Conservation (phyloP, 2,329 filamentous ascomycete genomes). For the Cladosporium phlei region DNA sequence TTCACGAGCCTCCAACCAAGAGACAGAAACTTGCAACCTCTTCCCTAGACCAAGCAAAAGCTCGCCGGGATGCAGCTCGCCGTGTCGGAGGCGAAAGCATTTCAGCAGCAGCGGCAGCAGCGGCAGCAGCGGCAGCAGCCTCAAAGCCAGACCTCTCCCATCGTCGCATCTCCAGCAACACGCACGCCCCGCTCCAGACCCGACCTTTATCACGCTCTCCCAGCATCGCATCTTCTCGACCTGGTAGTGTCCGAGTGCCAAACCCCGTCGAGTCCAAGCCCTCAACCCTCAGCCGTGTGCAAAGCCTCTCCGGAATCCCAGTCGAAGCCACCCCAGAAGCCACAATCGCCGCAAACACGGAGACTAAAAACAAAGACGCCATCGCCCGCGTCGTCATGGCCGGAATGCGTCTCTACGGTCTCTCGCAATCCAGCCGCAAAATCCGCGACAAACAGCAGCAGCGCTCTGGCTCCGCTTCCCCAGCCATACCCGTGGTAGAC, state of each 20-base stretch:
- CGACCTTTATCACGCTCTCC: conserved; percentile 28
- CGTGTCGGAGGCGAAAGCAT: conserved; percentile 41
- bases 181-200: conserved; percentile 21
- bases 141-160: conserved; percentile 29
- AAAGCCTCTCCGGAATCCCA: conserved; percentile 19
- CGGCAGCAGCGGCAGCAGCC: conserved; percentile 35
- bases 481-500: conserved; percentile 17
- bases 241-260: conserved; percentile 18
- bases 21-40: conserved; percentile 41
- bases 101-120: conserved; percentile 37
- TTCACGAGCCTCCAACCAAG: conserved; percentile 25
- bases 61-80: conserved; percentile 39
- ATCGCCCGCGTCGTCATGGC: conserved; percentile 49
- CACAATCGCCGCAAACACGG: conserved; percentile 13
- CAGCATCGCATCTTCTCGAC: conserved; percentile 25
- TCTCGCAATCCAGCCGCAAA: conserved; percentile 40
- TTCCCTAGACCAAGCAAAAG: conserved; percentile 45
- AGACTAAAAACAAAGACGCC: conserved; percentile 44
- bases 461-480: conserved; percentile 19
- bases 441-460: conserved; percentile 9
- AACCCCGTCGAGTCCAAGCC: conserved; percentile 16
- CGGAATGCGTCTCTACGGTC: conserved; percentile 49
- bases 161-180: conserved; percentile 26
- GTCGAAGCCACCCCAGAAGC: background rate
- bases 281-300: conserved; percentile 24